Evolutionary conservation across 108 stramenopile genomes (phyloP), one percentile per base, ranked within the genome.

Genomic region (Chaetoceros tenuissimus): DNA sequence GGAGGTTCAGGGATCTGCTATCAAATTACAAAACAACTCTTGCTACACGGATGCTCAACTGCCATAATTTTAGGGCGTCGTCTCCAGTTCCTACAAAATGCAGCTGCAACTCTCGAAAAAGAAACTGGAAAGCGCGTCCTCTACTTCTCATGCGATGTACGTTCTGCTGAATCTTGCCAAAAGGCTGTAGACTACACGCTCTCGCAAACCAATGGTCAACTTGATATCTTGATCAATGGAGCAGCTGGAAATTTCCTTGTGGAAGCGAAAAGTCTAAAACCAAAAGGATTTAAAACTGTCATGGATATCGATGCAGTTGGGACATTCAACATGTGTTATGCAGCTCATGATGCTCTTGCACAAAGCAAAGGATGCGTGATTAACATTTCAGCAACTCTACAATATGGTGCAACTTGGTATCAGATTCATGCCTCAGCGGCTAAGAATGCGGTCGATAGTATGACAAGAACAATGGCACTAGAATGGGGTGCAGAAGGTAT

Each of bases 181-280:
- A 60, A 69, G 0, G 88, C 73, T 0, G 84, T 90, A 20, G 56
- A 80, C 24, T 80, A 67, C 55, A 60, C 72, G 19, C 22, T 79
- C 25, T 29, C 67, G 23, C 49, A 72, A 24, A 10, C 8, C 34
- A 87, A 71, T 71, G 87, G 87, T 17, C 59, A 68, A 46, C 58
- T 89, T n/a, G 85, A 85, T 72, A 85, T 94, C 60, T 55, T 94
- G 28, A 71, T 94, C 18, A 90, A 94, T 63, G 87, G 84, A 19
- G 95, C 95, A 1, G 95, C 95, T 0, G 95, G 95, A 28, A 96
- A 96, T 60, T 96, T 96, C 67, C 67, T 96, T 17, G 80, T 89
- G 1, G 77, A 83, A 50, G 95, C 92, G 2, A 66, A 82, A 48
- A 72, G 70, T 46, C 67, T 96, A 29, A 75, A 58, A 28, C 89